Evolutionary conservation across 78 protist species (phyloP).

Genomic region (Mastigamoeba balamuthi): DNA sequence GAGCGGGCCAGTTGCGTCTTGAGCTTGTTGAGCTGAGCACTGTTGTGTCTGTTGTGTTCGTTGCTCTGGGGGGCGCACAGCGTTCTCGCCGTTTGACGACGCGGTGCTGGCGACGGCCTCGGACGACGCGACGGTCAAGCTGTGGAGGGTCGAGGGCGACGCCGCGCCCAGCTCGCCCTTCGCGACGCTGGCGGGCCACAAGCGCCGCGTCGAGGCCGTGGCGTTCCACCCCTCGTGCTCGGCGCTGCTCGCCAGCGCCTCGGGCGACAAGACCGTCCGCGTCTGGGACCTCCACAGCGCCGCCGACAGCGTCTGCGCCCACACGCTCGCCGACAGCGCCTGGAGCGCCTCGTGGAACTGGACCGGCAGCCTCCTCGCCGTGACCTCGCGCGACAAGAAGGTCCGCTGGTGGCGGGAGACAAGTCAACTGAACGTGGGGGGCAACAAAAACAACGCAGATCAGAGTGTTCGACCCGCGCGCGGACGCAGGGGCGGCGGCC

Average conservation of each 20-base stretch:
- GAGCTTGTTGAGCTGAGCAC: too few species aligned
- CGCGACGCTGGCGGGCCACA: neutral
- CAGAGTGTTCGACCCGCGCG: too few species aligned
- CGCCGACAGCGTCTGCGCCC: neutral
- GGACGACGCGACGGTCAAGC: constrained; percentile 39
- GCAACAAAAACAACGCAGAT: neutral
- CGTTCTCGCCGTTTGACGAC: constrained; percentile 39
- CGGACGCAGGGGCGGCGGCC: neutral
- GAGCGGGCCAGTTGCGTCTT: too few species aligned
- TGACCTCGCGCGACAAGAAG: constrained; percentile 81
- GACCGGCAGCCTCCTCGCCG: constrained; percentile 65
- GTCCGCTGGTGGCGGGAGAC: neutral
- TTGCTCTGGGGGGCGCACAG: neutral
- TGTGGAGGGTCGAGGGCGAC: constrained; percentile 13
- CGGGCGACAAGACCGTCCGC: constrained; percentile 43
- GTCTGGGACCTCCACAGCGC: constrained; percentile 25
- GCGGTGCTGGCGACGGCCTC: constrained; percentile 32
- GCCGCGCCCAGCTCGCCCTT: neutral
- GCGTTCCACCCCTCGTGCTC: constrained; percentile 24
- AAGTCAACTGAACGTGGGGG: neutral
- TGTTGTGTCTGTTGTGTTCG: too few species aligned
- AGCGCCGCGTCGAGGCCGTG: constrained; percentile 9
- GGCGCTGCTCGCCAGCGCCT: constrained; percentile 41
- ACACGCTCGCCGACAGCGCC: too few species aligned
- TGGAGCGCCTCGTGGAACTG: constrained; percentile 74